Conservation (phyloP, 2,329 filamentous ascomycete genomes). For the Fusarium musae region DNA sequence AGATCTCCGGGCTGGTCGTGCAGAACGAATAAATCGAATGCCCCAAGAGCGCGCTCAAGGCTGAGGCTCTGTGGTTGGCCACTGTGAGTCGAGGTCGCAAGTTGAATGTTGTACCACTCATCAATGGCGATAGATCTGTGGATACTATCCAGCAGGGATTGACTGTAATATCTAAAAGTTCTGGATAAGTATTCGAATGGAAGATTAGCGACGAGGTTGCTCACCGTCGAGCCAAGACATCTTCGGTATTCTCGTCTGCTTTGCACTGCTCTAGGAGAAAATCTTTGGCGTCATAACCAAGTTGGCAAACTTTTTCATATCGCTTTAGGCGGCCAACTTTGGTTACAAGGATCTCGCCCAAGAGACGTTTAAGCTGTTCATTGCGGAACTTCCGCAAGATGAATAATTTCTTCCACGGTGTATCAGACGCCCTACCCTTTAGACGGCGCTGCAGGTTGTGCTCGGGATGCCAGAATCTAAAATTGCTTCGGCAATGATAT, state of each 20-base stretch:
- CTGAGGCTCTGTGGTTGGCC: slow-evolving; percentile 53
- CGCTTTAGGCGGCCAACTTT: slow-evolving; percentile 76
- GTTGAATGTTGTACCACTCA: slow-evolving; percentile 70
- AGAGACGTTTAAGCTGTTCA: slow-evolving; percentile 58
- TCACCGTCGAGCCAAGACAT: slow-evolving; percentile 79
- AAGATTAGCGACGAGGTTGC: slow-evolving; percentile 46
- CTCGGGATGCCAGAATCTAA: slow-evolving; percentile 77
- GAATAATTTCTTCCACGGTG: slow-evolving; percentile 81
- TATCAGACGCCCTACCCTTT: slow-evolving; percentile 60
- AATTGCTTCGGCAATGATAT: slow-evolving; percentile 74
- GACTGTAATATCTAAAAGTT: slow-evolving; percentile 74
- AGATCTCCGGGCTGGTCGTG: slow-evolving; percentile 79
- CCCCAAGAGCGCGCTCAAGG: slow-evolving; percentile 80
- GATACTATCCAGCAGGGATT: slow-evolving; percentile 79
- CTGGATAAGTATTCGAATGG: slow-evolving; percentile 1
- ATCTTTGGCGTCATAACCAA: slow-evolving; percentile 91
- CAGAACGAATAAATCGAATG: slow-evolving; percentile 90
- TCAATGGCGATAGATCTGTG: slow-evolving; percentile 83
- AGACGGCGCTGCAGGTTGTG: slow-evolving; percentile 72
- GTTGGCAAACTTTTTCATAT: slow-evolving; percentile 75
- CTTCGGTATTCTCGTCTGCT: slow-evolving; percentile 68
- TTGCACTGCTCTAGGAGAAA: slow-evolving; percentile 75
- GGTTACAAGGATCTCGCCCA: slow-evolving; percentile 77
- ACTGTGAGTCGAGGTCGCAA: slow-evolving; percentile 26
- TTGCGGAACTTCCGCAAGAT: slow-evolving; percentile 65